These are phyloP conservation scores for Colletotrichum chlorophyti DNA, from an alignment of 2,329 filamentous ascomycete genomes.

Conservation along the genomic window DNA sequence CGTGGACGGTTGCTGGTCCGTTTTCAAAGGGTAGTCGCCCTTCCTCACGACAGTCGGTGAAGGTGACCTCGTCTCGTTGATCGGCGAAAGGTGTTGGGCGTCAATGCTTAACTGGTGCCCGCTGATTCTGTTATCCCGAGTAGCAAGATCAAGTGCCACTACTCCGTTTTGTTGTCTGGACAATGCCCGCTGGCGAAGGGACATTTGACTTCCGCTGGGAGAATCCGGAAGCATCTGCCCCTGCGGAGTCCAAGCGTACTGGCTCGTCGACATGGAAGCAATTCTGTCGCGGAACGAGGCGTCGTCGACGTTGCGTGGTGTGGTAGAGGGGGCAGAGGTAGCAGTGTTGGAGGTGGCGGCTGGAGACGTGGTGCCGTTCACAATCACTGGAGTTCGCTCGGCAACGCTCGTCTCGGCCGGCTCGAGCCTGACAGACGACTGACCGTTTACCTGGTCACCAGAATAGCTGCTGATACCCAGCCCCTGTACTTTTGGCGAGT, in stretches of 20 bases:
- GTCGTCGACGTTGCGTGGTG: conserved; percentile 37
- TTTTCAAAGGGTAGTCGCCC: conserved; percentile 12
- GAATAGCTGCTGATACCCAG: conserved; percentile 18
- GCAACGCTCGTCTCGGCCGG: conserved; percentile 27
- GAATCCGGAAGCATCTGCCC: conserved; percentile 31
- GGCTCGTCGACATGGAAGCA: conserved; percentile 49
- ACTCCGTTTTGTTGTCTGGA: conserved; percentile 53
- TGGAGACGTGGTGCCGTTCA: conserved; percentile 41
- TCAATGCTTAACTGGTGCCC: conserved; percentile 43
- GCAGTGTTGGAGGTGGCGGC: conserved; percentile 12
- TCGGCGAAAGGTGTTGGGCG: conserved; percentile 69
- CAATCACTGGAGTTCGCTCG: conserved; percentile 41
- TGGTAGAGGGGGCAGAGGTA: conserved; percentile 14
- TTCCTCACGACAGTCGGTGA: conserved; percentile 69
- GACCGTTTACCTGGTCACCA: conserved; percentile 3
- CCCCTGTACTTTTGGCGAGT: conserved; percentile 35
- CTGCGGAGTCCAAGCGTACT: conserved; percentile 16
- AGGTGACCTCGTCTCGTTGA: conserved; percentile 75
- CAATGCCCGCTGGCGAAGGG: conserved; percentile 44
- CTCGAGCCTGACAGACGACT: neutral
- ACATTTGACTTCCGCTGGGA: conserved; percentile 38
- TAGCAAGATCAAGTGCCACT: conserved; percentile 63
- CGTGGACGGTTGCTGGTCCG: conserved; percentile 13
- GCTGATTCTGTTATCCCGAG: conserved; percentile 49
- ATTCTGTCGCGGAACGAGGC: conserved; percentile 50